phyloP scores from a whole-genome alignment of 768 basidiomycete species.

The Amyloporia xantha region DNA sequence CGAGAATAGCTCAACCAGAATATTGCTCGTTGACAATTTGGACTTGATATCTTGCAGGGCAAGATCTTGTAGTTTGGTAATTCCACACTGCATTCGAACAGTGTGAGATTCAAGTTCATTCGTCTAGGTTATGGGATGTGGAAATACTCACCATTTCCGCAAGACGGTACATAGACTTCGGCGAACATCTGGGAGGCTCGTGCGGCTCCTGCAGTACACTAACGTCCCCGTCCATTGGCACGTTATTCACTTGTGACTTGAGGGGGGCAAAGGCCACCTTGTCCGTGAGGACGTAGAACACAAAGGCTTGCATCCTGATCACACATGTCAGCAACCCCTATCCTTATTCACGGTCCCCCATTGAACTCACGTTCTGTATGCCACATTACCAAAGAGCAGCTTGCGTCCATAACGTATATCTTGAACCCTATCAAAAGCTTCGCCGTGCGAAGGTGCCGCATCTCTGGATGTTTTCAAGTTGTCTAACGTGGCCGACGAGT shows the following conservation, averaged over 20 bases:
- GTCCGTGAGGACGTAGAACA: slow-evolving; percentile 15
- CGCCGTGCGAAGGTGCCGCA: too few species aligned
- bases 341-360: too few species aligned
- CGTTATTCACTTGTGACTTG: slow-evolving; percentile 2
- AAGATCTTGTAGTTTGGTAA: background rate
- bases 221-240: background rate
- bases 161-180: slow-evolving; percentile 40
- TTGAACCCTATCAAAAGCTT: too few species aligned
- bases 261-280: slow-evolving; percentile 12
- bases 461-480: too few species aligned
- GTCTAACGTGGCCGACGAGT: too few species aligned
- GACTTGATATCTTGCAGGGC: background rate
- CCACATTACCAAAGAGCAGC: background rate
- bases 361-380: slow-evolving; percentile 6
- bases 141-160: slow-evolving; percentile 29
- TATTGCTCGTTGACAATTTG: background rate
- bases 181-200: slow-evolving; percentile 24
- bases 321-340: too few species aligned
- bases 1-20: slow-evolving; percentile 1
- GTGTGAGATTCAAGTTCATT: background rate
- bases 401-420: too few species aligned
- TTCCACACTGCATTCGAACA: slow-evolving; percentile 1
- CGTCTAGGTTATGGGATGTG: background rate
- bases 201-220: background rate
- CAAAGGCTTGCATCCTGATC: slow-evolving; percentile 14